Base-by-base conservation (phyloP, 306 rosid species). In the Quercus dentata region DNA sequence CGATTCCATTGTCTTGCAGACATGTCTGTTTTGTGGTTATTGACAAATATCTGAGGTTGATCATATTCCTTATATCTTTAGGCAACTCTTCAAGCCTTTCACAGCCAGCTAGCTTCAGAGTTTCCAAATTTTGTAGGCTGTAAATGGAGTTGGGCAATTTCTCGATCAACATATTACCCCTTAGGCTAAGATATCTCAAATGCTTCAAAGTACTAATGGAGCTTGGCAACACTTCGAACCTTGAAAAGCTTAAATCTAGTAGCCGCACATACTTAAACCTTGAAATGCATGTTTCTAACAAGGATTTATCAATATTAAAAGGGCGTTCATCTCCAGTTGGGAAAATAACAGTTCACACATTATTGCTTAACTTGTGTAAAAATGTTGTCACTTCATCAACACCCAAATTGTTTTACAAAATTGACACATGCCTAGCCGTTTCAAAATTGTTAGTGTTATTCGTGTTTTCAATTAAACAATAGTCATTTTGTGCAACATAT, bases 171-270 rank as follows among this genome's bases (percentile, higher is more conserved):
- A 31, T 31, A 31, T 5, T 31, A 31, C 35, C 35, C 35, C 35
- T 31, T 31, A 31, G 1, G 35, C 35, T 31, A 31, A 31, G 35
- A 31, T 31, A 33, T 33, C 0, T 33, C 38, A 33, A 5, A 33
- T 33, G 38, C 38, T 33, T 33, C 38, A 5, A 33, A 5, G 38
- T 33, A 33, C 7, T 1, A 33, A 33, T 33, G 38, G 38, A 33
- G 38, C 38, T 5, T 1, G 38, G 38, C 38, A 33, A 33, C 38
- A 33, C 38, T 4, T 76, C 13, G 18, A 30, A 51, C 4, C 69
- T 14, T 21, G 77, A 41, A 57, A 58, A 72, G 71, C 76, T 69
- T 31, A 75, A 30, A 69, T 81, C 21, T 23, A 76, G 35, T 44
- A 20, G 0, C 23, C 51, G 58, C 9, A 49, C 21, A 63, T 46